Evolutionary conservation across 768 basidiomycete genomes (phyloP).

Genomic region (Neoboletus magnificus): DNA sequence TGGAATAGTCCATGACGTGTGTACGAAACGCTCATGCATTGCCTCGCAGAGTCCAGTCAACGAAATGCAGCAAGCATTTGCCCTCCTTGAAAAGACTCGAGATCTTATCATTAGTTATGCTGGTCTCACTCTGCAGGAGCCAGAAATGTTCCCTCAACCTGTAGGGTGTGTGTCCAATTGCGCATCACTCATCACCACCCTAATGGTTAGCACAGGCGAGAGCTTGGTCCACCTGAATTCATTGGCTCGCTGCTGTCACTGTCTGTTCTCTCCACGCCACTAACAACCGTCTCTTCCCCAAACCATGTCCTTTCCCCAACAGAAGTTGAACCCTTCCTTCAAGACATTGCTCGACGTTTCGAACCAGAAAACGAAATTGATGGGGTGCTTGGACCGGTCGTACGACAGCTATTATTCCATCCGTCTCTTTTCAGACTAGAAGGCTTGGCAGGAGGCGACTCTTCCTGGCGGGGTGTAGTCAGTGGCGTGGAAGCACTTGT

Average conservation of each 20-base stretch:
- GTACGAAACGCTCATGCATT: conserved; percentile 35
- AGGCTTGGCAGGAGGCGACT: conserved; percentile 68
- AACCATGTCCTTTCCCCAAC: conserved; percentile 54
- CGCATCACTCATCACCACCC: background rate
- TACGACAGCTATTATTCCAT: conserved; percentile 60
- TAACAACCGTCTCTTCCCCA: conserved; percentile 46
- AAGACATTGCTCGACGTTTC: conserved; percentile 80
- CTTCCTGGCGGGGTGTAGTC: conserved; percentile 83
- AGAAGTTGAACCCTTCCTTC: conserved; percentile 77
- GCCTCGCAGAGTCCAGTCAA: conserved; percentile 46
- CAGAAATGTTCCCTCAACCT: conserved; percentile 94
- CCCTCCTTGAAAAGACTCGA: conserved; percentile 71
- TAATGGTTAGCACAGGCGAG: conserved; percentile 44
- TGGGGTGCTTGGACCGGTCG: conserved; percentile 72
- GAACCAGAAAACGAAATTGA: conserved; percentile 77
- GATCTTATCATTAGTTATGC: conserved; percentile 84
- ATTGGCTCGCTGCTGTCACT: conserved; percentile 77
- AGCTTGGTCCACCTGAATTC: conserved; percentile 76
- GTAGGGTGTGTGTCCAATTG: conserved; percentile 46
- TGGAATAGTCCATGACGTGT: background rate
- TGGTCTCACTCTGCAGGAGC: conserved; percentile 86
- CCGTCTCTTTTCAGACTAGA: conserved; percentile 60
- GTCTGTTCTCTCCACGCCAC: conserved; percentile 63
- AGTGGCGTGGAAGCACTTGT: conserved; percentile 79
- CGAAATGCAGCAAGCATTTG: conserved; percentile 58